Conservation (phyloP, 2,329 filamentous ascomycete genomes). For the Colletotrichum australisinense region DNA sequence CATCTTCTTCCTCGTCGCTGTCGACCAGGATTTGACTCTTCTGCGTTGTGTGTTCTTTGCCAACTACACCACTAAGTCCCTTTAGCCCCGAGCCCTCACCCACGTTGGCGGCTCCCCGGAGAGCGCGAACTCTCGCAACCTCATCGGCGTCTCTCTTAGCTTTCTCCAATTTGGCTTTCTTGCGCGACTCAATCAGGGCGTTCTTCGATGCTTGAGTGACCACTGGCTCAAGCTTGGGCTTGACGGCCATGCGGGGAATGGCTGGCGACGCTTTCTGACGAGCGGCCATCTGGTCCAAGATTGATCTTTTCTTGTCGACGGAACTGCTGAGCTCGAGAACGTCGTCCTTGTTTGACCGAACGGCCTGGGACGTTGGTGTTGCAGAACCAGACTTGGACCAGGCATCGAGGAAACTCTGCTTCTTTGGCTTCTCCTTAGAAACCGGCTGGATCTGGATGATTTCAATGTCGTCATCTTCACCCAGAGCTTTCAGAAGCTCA, state of each 20-base stretch:
- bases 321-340: conserved; percentile 59
- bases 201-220: conserved; percentile 26
- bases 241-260: conserved; percentile 27
- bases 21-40: conserved; percentile 93
- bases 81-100: conserved; percentile 84
- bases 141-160: conserved; percentile 77
- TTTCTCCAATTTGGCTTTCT: conserved; percentile 68
- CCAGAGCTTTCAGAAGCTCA: conserved; percentile 75
- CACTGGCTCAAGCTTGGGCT: conserved; percentile 26
- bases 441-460: conserved; percentile 55
- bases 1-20: conserved; percentile 73
- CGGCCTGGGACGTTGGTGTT: conserved; percentile 38
- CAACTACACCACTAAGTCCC: conserved; percentile 75
- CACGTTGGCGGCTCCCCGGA: conserved; percentile 65
- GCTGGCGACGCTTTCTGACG: conserved; percentile 39
- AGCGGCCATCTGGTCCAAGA: conserved; percentile 59
- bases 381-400: conserved; percentile 66
- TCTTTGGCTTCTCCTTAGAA: conserved; percentile 56
- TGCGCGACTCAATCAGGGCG: conserved; percentile 40
- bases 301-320: conserved; percentile 55
- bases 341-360: conserved; percentile 58
- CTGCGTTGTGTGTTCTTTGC: conserved; percentile 80
- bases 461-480: conserved; percentile 67
- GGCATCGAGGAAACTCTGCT: conserved; percentile 70
- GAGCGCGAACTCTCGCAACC: conserved; percentile 76